These are phyloP conservation scores for Rachicladosporium sp. DNA, from an alignment of 2,329 filamentous ascomycete genomes.

Conservation along the genomic window DNA sequence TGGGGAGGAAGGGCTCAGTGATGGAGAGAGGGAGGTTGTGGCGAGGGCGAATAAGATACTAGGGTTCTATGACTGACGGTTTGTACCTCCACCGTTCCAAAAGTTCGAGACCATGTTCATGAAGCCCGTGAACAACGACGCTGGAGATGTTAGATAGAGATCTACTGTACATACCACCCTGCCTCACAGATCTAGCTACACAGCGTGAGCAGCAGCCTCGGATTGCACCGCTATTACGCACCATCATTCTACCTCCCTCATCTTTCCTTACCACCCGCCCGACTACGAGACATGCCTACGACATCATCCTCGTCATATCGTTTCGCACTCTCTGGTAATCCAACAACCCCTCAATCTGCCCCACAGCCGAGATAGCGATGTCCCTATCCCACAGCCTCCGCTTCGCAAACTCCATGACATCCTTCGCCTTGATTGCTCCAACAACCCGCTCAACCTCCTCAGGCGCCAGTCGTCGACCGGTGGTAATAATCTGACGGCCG, in stretches of 20 bases:
- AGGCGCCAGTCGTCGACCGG: constrained; percentile 78
- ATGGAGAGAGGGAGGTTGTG: constrained; percentile 40
- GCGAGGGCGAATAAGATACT: constrained; percentile 42
- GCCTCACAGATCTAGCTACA: too few relatives aligned
- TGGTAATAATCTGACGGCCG: constrained; percentile 95
- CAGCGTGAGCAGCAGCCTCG: too few relatives aligned
- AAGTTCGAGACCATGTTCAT: too few relatives aligned
- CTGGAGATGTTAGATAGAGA: too few relatives aligned
- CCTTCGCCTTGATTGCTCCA: constrained; percentile 80
- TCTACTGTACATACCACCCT: too few relatives aligned
- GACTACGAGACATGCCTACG: constrained; percentile 15
- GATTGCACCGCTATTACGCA: too few relatives aligned
- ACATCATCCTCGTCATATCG: constrained; percentile 72
- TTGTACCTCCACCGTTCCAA: not conserved
- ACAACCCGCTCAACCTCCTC: constrained; percentile 92
- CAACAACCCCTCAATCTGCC: constrained; percentile 72
- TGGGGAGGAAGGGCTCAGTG: constrained; percentile 32
- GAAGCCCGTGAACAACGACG: too few relatives aligned
- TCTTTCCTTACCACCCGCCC: not conserved
- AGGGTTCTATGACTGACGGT: constrained; percentile 30
- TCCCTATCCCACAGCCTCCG: constrained; percentile 96
- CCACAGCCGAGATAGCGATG: constrained; percentile 83
- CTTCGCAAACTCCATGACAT: constrained; percentile 93
- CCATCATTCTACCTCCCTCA: too few relatives aligned
- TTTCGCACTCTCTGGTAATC: constrained; percentile 68